Evolutionary conservation across 2,329 filamentous ascomycete genomes (phyloP).

Genomic region (Pseudocercospora macadamiae): DNA sequence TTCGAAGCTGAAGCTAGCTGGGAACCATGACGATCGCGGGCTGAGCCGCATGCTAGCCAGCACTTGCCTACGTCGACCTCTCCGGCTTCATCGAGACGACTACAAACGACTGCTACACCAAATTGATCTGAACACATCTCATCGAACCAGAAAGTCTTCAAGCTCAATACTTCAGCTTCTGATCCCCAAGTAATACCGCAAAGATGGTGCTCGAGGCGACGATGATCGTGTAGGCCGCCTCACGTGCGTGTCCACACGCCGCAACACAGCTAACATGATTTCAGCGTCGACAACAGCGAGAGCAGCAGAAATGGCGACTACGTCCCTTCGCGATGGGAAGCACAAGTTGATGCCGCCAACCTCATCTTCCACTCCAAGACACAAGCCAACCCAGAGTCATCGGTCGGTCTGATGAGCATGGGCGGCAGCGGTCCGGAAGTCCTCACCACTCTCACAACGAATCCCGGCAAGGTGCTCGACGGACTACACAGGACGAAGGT

Average conservation of each 20-base stretch:
- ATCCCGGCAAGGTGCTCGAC: slow-evolving; percentile 93
- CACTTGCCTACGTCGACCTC: too few relatives aligned
- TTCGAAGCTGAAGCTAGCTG: neutral
- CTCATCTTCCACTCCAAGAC: slow-evolving; percentile 96
- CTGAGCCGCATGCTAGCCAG: too few relatives aligned
- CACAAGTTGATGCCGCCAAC: slow-evolving; percentile 92
- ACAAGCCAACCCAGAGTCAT: slow-evolving; percentile 92
- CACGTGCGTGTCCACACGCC: slow-evolving; percentile 8
- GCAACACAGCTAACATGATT: slow-evolving; percentile 30
- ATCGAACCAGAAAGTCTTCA: neutral
- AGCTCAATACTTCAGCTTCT: neutral
- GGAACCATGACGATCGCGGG: neutral
- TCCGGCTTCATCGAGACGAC: too few relatives aligned
- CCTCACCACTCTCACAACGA: slow-evolving; percentile 91
- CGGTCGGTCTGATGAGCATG: slow-evolving; percentile 98
- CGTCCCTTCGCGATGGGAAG: slow-evolving; percentile 89
- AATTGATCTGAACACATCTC: too few relatives aligned
- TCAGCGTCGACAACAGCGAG: slow-evolving; percentile 94
- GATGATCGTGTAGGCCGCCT: slow-evolving; percentile 74
- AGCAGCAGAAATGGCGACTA: slow-evolving; percentile 96
- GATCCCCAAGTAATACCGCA: slow-evolving; percentile 44
- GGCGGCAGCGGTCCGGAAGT: slow-evolving; percentile 91
- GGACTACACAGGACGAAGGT: slow-evolving; percentile 94
- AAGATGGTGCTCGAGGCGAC: slow-evolving; percentile 98
- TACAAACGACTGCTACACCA: too few relatives aligned